Conservation (phyloP, 129 eudicot species). For the Tagetes patula region DNA sequence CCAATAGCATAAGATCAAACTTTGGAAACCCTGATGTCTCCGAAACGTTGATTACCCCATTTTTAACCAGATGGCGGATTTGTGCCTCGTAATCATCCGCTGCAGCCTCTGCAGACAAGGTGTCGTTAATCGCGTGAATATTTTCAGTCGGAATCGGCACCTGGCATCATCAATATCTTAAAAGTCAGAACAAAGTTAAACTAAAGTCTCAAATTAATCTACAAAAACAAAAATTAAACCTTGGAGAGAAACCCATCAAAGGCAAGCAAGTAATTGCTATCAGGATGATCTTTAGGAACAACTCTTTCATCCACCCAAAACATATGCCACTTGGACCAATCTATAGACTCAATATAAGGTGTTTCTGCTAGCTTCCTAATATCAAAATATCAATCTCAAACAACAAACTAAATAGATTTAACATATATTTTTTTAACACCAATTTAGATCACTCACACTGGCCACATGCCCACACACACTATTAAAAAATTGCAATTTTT, state of each 20-base stretch:
- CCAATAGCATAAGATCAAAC: conserved; percentile 75
- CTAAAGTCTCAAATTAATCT: neutral
- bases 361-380: conserved; percentile 71
- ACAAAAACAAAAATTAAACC: conserved; percentile 35
- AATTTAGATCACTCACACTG: too few species aligned
- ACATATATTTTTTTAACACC: neutral
- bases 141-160: conserved; percentile 71
- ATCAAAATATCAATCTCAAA: conserved; percentile 1
- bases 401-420: neutral
- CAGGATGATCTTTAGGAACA: conserved; percentile 75
- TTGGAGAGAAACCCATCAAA: conserved; percentile 65
- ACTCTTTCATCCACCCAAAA: conserved; percentile 92
- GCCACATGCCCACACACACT: too few species aligned
- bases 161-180: conserved; percentile 26
- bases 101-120: conserved; percentile 79
- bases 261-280: conserved; percentile 80
- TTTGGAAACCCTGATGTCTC: conserved; percentile 54
- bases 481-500: too few species aligned
- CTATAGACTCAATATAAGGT: conserved; percentile 65
- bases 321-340: conserved; percentile 91
- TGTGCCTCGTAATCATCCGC: conserved; percentile 76
- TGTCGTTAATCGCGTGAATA: conserved; percentile 67
- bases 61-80: conserved; percentile 54
- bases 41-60: conserved; percentile 42
- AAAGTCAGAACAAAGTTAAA: neutral